Evolutionary conservation across 2,329 filamentous ascomycete genomes (phyloP).

Genomic region (Aspergillus versicolor): DNA sequence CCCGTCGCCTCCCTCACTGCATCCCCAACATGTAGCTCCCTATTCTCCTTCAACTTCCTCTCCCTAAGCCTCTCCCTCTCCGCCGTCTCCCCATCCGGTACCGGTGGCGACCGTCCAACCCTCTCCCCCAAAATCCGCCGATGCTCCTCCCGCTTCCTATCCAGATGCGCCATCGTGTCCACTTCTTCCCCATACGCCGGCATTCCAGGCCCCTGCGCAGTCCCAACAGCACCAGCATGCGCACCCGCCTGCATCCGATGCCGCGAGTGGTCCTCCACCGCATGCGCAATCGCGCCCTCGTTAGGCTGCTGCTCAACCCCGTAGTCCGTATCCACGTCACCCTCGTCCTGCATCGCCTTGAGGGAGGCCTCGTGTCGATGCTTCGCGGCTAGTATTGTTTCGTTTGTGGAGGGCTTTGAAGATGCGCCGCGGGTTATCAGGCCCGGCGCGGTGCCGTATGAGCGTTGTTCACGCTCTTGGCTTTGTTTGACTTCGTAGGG

Average conservation of each 20-base stretch:
- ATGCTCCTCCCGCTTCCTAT: slow-evolving; percentile 36
- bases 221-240: slow-evolving; percentile 36
- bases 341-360: slow-evolving; percentile 16
- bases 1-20: slow-evolving; percentile 29
- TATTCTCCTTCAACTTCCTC: slow-evolving; percentile 27
- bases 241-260: slow-evolving; percentile 32
- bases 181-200: slow-evolving; percentile 33
- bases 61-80: slow-evolving; percentile 28
- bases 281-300: slow-evolving; percentile 35
- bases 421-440: slow-evolving; percentile 26
- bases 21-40: slow-evolving; percentile 28
- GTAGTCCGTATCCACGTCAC: slow-evolving; percentile 34
- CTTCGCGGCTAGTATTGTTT: slow-evolving; percentile 20
- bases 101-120: slow-evolving; percentile 21
- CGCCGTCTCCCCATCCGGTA: slow-evolving; percentile 19
- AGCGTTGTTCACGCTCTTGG: not conserved
- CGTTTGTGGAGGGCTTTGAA: slow-evolving; percentile 31
- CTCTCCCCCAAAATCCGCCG: slow-evolving; percentile 29
- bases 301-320: slow-evolving; percentile 37
- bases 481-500: slow-evolving; percentile 21
- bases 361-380: slow-evolving; percentile 19
- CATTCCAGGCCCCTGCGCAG: slow-evolving; percentile 26
- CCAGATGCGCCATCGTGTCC: slow-evolving; percentile 33
- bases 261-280: slow-evolving; percentile 23
- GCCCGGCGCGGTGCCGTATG: slow-evolving; percentile 24